Evolutionary conservation across 2,329 filamentous ascomycete genomes (phyloP).

Genomic region (Colletotrichum viniferum): DNA sequence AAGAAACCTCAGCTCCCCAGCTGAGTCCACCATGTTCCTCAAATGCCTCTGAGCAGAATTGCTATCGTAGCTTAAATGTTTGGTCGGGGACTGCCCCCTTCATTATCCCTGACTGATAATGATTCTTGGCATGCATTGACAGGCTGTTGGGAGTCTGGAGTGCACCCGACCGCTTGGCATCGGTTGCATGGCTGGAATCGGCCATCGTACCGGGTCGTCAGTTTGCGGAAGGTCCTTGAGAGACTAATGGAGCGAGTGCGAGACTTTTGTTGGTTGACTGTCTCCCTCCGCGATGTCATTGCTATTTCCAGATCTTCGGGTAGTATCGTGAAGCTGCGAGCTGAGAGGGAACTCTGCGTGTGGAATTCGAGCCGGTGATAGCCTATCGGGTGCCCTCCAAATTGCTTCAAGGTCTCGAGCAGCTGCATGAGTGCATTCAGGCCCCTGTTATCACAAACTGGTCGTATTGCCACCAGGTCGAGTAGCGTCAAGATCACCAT

Average conservation of each 20-base stretch:
- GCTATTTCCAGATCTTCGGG: not conserved
- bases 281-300: not conserved
- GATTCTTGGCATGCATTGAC: slow-evolving; percentile 2
- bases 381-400: not conserved
- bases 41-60: not conserved
- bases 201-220: not conserved
- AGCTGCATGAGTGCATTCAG: not conserved
- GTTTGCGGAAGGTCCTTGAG: not conserved
- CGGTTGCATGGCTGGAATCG: not conserved
- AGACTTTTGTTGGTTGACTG: not conserved
- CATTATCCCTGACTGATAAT: not conserved
- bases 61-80: not conserved
- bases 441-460: not conserved
- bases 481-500: not conserved
- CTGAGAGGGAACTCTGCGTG: not conserved
- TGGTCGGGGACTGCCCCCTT: not conserved
- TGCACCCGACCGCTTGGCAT: not conserved
- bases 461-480: not conserved
- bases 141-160: not conserved
- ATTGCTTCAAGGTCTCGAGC: not conserved
- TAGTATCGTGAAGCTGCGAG: not conserved
- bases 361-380: not conserved
- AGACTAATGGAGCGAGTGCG: not conserved
- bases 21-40: not conserved
- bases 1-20: not conserved